Evolutionary conservation across 2,329 filamentous ascomycete species (phyloP), one percentile per base, ranked within the genome.

Genomic region (Westerdykella ornata): DNA sequence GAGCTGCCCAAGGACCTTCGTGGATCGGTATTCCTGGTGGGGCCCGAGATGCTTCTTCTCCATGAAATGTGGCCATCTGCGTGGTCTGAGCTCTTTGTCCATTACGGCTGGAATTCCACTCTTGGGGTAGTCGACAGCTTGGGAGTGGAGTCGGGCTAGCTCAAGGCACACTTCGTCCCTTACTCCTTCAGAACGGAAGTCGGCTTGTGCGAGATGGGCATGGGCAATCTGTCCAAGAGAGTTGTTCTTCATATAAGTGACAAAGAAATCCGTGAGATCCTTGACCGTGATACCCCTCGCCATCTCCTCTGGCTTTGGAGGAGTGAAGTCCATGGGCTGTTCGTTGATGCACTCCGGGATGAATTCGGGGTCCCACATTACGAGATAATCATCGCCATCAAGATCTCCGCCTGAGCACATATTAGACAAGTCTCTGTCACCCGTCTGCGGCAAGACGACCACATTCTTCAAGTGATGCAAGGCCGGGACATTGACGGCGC

Each of bases 321-420:
- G 71, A 0, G 73, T 71, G 56, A 88, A 92, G 48, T 84, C 75
- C 87, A 97, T 95, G 0, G 92, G 82, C 0, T 75, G 68, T 26
- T 77, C 72, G 51, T 92, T 86, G 78, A 85, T 86, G 38, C 77
- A 68, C 1, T 65, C 50, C 5, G 62, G 60, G 18, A 94, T 71
- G 5, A 98, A 70, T 12, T 78, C 75, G 16, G 73, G 62, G 51
- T 98, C 89, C 90, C 92, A 98, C 35, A 96, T 84, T 4, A 97
- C 81, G 41, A 97, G 82, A 60, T 88, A 98, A 59, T 98, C 92
- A 55, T 98, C 92, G 0, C 92, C 92, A 58, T 98, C 92, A 0
- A 98, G 75, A 58, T 98, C 92, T 0, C 92, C 92, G 2, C 92
- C 92, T 3, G 92, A 95, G 49, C 92, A 88, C 90, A 97, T 97